A percentile compares a stretch with the other conserved stretches of the same genome.
phyloP scores from a whole-genome alignment of 2,329 filamentous ascomycete species.

The Gaeumannomyces tritici region DNA sequence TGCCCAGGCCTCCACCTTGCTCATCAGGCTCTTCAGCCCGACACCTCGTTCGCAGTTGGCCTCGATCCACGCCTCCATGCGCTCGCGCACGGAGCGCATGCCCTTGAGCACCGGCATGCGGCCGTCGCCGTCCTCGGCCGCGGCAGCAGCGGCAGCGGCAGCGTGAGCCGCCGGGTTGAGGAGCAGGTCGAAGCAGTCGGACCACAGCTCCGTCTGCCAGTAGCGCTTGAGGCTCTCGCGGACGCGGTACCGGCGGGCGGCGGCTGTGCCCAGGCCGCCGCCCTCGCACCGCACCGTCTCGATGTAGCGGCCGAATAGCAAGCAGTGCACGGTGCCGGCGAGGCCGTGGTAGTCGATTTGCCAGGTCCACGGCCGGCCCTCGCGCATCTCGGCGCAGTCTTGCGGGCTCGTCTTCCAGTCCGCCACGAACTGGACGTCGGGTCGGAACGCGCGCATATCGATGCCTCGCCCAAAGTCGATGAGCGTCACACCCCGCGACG shows the following conservation, averaged over 20 bases:
- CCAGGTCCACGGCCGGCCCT: constrained; percentile 91
- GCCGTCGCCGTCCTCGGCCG: constrained; percentile 30
- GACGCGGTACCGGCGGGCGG: constrained; percentile 64
- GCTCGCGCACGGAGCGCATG: constrained; percentile 59
- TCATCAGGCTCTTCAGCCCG: constrained; percentile 60
- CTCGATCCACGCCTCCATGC: constrained; percentile 79
- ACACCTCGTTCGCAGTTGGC: constrained; percentile 73
- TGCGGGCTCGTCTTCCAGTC: constrained; percentile 86
- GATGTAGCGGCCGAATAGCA: constrained; percentile 93
- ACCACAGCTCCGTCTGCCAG: constrained; percentile 93
- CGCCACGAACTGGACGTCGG: constrained; percentile 77
- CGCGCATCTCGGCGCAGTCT: constrained; percentile 93
- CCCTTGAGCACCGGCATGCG: constrained; percentile 64
- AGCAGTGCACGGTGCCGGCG: constrained; percentile 75
- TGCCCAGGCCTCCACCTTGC: constrained; percentile 47
- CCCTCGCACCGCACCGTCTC: constrained; percentile 57
- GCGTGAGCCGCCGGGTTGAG: constrained; percentile 68
- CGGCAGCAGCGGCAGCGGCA: constrained; percentile 31
- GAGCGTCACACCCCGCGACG: constrained; percentile 66
- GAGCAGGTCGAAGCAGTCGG: constrained; percentile 70
- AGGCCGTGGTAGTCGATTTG: constrained; percentile 95
- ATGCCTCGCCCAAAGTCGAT: constrained; percentile 95
- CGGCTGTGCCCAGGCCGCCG: constrained; percentile 39
- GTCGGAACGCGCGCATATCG: constrained; percentile 77
- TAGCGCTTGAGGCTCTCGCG: constrained; percentile 83